Conservation (phyloP, 1,284 basidiomycete genomes). For the Rhizopogon parksii region DNA sequence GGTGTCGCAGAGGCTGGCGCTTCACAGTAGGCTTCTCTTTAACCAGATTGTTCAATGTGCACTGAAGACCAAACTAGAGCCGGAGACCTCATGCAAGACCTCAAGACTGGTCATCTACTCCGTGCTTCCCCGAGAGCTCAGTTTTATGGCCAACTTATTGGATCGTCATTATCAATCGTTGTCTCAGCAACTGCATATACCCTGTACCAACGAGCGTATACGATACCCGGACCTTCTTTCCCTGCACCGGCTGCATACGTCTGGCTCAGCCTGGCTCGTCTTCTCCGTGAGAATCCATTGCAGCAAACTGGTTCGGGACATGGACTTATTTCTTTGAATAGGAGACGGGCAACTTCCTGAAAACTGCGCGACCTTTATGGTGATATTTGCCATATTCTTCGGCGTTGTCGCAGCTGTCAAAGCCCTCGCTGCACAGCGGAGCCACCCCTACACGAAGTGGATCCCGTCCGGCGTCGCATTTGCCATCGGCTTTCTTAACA, state of each 20-base stretch:
- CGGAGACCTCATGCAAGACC: slow-evolving; percentile 96
- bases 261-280: slow-evolving; percentile 86
- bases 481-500: slow-evolving; percentile 89
- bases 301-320: slow-evolving; percentile 1
- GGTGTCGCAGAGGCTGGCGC: slow-evolving; percentile 96
- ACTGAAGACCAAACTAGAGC: slow-evolving; percentile 45
- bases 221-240: slow-evolving; percentile 84
- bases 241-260: slow-evolving; percentile 90
- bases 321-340: slow-evolving; percentile 24
- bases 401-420: slow-evolving; percentile 64
- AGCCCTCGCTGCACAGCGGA: slow-evolving; percentile 45
- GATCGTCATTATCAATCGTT: slow-evolving; percentile 80
- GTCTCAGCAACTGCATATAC: slow-evolving; percentile 85
- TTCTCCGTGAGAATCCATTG: slow-evolving; percentile 60
- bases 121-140: slow-evolving; percentile 82
- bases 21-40: slow-evolving; percentile 62
- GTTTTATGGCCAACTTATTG: slow-evolving; percentile 85
- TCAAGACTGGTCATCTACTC: slow-evolving; percentile 91
- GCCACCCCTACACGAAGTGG: slow-evolving; percentile 53
- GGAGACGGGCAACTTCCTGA: slow-evolving; percentile 79
- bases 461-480: slow-evolving; percentile 89
- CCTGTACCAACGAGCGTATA: slow-evolving; percentile 83
- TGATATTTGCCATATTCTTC: slow-evolving; percentile 68
- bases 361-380: slow-evolving; percentile 77
- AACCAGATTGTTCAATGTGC: not conserved